Evolutionary conservation across 2,329 filamentous ascomycete genomes (phyloP).

Genomic region (Ilyonectria mors-panacis): DNA sequence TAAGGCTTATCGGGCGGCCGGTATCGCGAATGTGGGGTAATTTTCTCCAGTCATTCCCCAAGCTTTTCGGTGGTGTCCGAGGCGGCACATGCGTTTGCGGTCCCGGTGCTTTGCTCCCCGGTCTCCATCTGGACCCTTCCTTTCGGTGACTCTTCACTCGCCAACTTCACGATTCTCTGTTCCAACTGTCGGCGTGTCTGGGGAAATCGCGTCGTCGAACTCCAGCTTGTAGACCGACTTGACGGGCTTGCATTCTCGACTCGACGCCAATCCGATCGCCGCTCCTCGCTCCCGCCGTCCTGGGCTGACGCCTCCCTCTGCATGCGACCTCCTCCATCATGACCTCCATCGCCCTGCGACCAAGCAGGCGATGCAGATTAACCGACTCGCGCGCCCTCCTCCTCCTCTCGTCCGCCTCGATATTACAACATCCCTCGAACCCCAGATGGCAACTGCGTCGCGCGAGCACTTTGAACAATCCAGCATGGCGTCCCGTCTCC

Average conservation of each 20-base stretch:
- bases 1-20: constrained; percentile 43
- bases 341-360: constrained; percentile 62
- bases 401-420: constrained; percentile 26
- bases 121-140: constrained; percentile 13
- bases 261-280: background rate
- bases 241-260: background rate
- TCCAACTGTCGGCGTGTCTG: background rate
- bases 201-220: background rate
- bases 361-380: constrained; percentile 59
- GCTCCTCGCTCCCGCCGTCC: background rate
- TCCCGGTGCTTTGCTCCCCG: constrained; percentile 13
- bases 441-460: constrained; percentile 38
- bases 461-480: constrained; percentile 49
- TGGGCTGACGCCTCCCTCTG: constrained; percentile 35
- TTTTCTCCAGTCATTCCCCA: constrained; percentile 33
- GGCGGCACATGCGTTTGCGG: constrained; percentile 38
- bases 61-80: constrained; percentile 39
- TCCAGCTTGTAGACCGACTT: constrained; percentile 5
- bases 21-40: constrained; percentile 50
- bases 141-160: constrained; percentile 15
- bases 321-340: constrained; percentile 60
- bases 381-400: constrained; percentile 37
- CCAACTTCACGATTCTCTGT: constrained; percentile 3
- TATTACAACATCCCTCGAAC: constrained; percentile 6
- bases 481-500: constrained; percentile 74